Conservation (phyloP, 2,329 filamentous ascomycete genomes). For the Aureobasidium leucospermi region DNA sequence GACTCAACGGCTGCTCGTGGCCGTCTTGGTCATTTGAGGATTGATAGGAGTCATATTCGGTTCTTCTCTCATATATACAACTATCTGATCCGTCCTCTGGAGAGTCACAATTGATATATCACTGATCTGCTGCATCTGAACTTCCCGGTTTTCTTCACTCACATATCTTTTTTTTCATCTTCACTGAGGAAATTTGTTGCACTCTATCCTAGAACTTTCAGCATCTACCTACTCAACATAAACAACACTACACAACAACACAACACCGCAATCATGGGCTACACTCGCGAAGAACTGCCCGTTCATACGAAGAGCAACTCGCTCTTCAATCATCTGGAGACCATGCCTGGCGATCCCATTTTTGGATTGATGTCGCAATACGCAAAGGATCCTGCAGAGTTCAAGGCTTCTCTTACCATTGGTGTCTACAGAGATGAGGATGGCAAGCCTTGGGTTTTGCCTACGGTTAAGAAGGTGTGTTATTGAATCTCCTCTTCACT, state of each 20-base stretch:
- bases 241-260: not conserved
- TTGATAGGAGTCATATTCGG: not conserved
- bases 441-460: slow-evolving; percentile 88
- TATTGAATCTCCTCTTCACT: not conserved
- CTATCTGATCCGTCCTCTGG: no score
- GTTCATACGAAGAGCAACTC: not conserved
- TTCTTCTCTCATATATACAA: no score
- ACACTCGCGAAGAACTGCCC: slow-evolving; percentile 1
- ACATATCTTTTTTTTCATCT: no score
- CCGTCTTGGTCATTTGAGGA: not conserved
- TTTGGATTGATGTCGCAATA: slow-evolving; percentile 82
- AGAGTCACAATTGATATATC: no score
- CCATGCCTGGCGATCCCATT: slow-evolving; percentile 52
- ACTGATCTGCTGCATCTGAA: no score
- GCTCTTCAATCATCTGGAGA: not conserved
- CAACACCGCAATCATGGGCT: not conserved
- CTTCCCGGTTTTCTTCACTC: no score
- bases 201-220: not conserved
- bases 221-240: not conserved
- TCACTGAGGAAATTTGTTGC: no score
- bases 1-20: not conserved
- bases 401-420: slow-evolving; percentile 85
- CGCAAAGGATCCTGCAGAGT: slow-evolving; percentile 60
- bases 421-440: slow-evolving; percentile 87
- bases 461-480: slow-evolving; percentile 71